These are phyloP conservation scores for Neurospora sp. DNA, from an alignment of 495 filamentous ascomycete genomes.

Conservation along the genomic window DNA sequence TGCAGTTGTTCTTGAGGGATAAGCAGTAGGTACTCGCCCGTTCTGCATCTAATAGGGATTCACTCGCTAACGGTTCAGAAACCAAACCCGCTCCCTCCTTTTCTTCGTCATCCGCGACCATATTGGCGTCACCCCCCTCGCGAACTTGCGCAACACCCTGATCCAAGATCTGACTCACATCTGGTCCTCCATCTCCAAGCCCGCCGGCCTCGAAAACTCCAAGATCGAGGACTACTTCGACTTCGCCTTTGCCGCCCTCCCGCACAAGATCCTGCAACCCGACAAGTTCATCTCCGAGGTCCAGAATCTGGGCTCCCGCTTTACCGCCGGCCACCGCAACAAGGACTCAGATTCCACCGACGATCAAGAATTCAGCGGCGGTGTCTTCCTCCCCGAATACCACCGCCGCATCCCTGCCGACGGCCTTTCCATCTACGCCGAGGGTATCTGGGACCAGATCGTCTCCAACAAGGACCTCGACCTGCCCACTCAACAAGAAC, in stretches of 20 bases:
- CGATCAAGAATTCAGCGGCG: slow-evolving; percentile 63
- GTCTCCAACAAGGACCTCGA: slow-evolving; percentile 97
- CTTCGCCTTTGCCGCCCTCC: slow-evolving; percentile 90
- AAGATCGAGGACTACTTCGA: slow-evolving; percentile 95
- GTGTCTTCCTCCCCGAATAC: slow-evolving; percentile 86
- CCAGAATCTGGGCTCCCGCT: slow-evolving; percentile 67
- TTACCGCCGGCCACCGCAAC: slow-evolving; percentile 59
- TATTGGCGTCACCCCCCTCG: slow-evolving; percentile 78
- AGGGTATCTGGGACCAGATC: slow-evolving; percentile 95
- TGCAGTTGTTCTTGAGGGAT: slow-evolving; percentile 93
- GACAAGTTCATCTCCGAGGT: slow-evolving; percentile 82
- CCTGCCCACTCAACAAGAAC: slow-evolving; percentile 90
- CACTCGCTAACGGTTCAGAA: slow-evolving; percentile 41
- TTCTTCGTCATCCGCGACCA: slow-evolving; percentile 99
- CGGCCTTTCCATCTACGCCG: slow-evolving; percentile 84
- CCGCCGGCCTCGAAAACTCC: slow-evolving; percentile 75
- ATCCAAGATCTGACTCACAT: slow-evolving; percentile 83
- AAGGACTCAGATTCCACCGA: slow-evolving; percentile 35
- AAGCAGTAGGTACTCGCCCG: slow-evolving; percentile 52
- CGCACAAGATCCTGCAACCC: slow-evolving; percentile 92
- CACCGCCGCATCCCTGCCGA: slow-evolving; percentile 93
- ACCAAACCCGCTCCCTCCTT: slow-evolving; percentile 80
- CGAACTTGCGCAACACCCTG: slow-evolving; percentile 79
- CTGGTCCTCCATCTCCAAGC: slow-evolving; percentile 87
- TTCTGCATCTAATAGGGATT: background rate